These are phyloP conservation scores for Arabidopsis hybrid DNA, from an alignment of 441 rosid species.

Conservation along the genomic window DNA sequence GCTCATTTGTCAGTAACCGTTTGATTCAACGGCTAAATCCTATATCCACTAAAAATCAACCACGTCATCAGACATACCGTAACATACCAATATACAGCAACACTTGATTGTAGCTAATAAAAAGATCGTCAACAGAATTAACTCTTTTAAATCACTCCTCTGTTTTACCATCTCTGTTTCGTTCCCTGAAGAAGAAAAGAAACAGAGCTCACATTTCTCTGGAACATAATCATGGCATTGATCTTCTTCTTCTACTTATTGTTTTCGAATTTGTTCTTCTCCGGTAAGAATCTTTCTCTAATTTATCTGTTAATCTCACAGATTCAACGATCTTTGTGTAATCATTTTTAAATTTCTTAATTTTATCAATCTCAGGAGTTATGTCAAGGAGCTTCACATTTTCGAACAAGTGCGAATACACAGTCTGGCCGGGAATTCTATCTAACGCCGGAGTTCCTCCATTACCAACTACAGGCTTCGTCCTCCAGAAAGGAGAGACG, in stretches of 20 bases:
- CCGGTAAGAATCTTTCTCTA: conserved; percentile 13
- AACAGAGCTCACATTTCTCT: conserved; percentile 14
- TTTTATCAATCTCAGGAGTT: conserved; percentile 28
- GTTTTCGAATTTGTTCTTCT: background rate
- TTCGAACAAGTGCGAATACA: conserved; percentile 68
- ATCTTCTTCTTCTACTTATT: conserved; percentile 5
- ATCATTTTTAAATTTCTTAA: background rate
- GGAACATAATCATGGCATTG: conserved; percentile 18
- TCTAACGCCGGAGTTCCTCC: conserved; percentile 70
- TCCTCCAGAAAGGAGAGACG: conserved; percentile 64
- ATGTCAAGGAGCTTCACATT: conserved; percentile 60
- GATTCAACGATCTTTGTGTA: background rate
- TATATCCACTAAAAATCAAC: background rate
- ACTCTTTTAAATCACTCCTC: conserved; percentile 14
- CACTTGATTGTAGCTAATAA: conserved; percentile 2
- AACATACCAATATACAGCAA: background rate
- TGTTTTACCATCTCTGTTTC: conserved; percentile 29
- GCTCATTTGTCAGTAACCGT: conserved; percentile 11
- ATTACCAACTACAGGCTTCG: conserved; percentile 69
- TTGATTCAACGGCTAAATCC: conserved; percentile 26
- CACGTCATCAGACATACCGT: conserved; percentile 13
- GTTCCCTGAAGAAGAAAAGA: conserved; percentile 22
- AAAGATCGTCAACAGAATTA: conserved; percentile 5
- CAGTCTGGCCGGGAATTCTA: conserved; percentile 83
- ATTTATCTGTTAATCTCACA: background rate